Base-by-base conservation (phyloP, 805 yeast species). In the Wickerhamomyces subpelliculosus region DNA sequence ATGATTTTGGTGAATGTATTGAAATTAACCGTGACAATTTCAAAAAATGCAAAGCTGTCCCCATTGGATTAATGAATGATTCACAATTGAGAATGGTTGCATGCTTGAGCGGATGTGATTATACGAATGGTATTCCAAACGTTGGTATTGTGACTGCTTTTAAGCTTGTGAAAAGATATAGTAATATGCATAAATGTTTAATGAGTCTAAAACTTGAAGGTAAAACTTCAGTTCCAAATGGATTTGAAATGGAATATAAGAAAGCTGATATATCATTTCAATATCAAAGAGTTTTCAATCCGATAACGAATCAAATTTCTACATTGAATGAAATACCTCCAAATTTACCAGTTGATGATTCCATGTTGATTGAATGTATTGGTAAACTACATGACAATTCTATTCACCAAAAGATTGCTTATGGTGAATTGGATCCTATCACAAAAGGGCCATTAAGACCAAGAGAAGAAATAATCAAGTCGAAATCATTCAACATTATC, bases 21-120 rank as follows among this genome's bases (percentile, higher is more conserved):
- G 89, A 82, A 49, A 77, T 93, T 7, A 60, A 69, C 34, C 63
- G 83, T 24, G 72, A 68, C 3, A 65, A 77, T 37, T 80, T 89
- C 46, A 47, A 17, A 55, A 64, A 38, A 63, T 81, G 44, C 68
- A 62, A 31, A 63, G 58, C 71, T 12, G 72, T 73, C 14, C 72
- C 75, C 8, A 59, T 88, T 29, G 66, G 71, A 0, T 51, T 64
- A 6, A 68, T 80, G 47, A 57, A 70, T 17, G 72, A 64, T 21
- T 73, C 71, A 9, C 85, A 86, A 49, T 57, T 86, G 37, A 68
- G 93, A 34, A 67, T 78, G 30, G 74, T 86, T 61, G 97, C 96
- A 2, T 81, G 89, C 48, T 55, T 93, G 5, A 76, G 95, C n/a
- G 99, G 99, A 0, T 93, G 99, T 62, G 99, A 93, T 58, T 93